Conservation (phyloP, 306 rosid species). For the Cotoneaster glaucophyllus region DNA sequence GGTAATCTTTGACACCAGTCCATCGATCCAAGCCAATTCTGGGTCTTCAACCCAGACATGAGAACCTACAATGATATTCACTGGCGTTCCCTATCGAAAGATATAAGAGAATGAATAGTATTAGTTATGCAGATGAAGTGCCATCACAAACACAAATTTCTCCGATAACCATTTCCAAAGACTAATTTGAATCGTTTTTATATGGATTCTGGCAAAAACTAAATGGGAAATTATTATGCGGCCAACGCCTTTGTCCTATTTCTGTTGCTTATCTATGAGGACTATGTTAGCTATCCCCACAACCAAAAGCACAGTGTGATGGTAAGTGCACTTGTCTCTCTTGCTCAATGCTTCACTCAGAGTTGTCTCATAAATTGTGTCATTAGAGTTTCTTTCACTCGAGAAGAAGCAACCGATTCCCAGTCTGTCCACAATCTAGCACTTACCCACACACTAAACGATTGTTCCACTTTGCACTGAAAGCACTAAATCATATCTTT, state of each 20-base stretch:
- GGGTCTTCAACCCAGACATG: constrained; percentile 91
- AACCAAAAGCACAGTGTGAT: background rate
- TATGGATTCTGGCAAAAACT: background rate
- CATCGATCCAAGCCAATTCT: constrained; percentile 66
- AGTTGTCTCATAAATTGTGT: background rate
- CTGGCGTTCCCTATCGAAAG: constrained; percentile 79
- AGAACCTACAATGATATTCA: constrained; percentile 84
- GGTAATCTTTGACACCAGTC: constrained; percentile 67
- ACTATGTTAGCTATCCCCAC: background rate
- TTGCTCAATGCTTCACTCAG: background rate
- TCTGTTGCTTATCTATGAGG: background rate
- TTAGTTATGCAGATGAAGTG: background rate
- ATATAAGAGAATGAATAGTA: constrained; percentile 16
- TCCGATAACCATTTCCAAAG: background rate
- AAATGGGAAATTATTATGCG: background rate
- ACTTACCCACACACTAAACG: background rate
- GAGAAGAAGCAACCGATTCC: background rate
- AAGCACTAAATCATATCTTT: background rate
- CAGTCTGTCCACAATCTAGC: background rate
- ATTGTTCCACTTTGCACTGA: background rate
- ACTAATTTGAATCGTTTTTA: background rate
- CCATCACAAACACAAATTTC: background rate
- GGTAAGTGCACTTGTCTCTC: background rate
- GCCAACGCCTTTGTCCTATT: background rate
- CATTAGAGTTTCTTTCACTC: background rate